Percentiles rank a stretch among this genome's conserved stretches.
phyloP scores from a whole-genome alignment of 768 basidiomycete genomes.

The Crassisporium funariophilum region DNA sequence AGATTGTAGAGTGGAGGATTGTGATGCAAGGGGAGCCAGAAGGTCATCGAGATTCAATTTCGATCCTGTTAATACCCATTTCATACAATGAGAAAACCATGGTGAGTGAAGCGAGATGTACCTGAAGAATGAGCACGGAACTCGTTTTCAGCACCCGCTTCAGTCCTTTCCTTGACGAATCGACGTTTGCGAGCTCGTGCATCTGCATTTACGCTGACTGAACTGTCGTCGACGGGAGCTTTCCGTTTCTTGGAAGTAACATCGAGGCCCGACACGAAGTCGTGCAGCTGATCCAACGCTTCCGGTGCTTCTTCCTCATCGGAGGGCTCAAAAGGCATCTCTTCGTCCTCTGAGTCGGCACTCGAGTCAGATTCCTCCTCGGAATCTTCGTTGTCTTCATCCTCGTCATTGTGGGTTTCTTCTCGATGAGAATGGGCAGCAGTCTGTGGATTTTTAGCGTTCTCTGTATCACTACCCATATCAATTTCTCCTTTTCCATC shows the following conservation, averaged over 20 bases:
- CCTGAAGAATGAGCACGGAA: constrained; percentile 62
- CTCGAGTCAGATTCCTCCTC: constrained; percentile 29
- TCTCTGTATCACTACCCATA: constrained; percentile 39
- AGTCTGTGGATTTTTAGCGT: constrained; percentile 9
- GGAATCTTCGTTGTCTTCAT: constrained; percentile 38
- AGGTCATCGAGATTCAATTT: constrained; percentile 75
- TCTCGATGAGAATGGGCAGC: constrained; percentile 6
- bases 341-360: constrained; percentile 41
- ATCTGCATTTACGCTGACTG: constrained; percentile 21
- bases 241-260: constrained; percentile 70
- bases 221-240: constrained; percentile 42
- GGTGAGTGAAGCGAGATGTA: constrained; percentile 24
- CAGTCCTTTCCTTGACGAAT: constrained; percentile 68
- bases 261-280: constrained; percentile 71
- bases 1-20: constrained; percentile 62
- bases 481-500: constrained; percentile 62
- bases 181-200: constrained; percentile 55
- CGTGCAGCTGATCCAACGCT: constrained; percentile 69
- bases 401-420: constrained; percentile 38
- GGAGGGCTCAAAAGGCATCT: constrained; percentile 44
- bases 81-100: constrained; percentile 5
- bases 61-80: constrained; percentile 35
- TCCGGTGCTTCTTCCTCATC: constrained; percentile 57
- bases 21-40: constrained; percentile 67
- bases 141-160: constrained; percentile 80